Base-by-base conservation (phyloP, 805 yeast species). In the Suhomyces kilbournensis region DNA sequence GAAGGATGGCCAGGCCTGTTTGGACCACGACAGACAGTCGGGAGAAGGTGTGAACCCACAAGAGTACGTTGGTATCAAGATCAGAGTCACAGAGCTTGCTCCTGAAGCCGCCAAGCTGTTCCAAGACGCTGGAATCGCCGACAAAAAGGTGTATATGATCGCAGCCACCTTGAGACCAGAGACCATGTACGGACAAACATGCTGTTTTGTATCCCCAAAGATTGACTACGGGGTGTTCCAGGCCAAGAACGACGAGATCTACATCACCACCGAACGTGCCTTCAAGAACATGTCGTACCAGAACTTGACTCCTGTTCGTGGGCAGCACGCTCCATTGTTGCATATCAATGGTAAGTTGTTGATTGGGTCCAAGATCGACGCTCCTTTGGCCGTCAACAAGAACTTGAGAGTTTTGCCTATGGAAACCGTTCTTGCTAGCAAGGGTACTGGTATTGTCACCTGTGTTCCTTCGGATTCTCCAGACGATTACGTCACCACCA, bases 401-500 rank as follows among this genome's bases (percentile, higher is more conserved):
- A 82, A 85, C 60, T 76, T 94, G 59, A 81, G 94, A 63, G 87
- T 94, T 52, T 80, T 94, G 59, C 99, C 99, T 61, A 94, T 94
- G 99, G 98, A 93, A 72, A 90, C 97, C 38, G 93, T 94, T 51
- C 79, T 93, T 69, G 96, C 96, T 40, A 79, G 84, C 52, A 94
- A 94, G 78, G 99, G 99, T 81, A 94, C 98, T 45, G 99, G 98
- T 78, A 97, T 94, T 45, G 99, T 94, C 53, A 93, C 98, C 5
- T 94, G 97, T 78, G 98, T 92, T 57, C 99, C 98, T 56, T 86
- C 97, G n/a, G 97, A 92, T 72, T 92, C 98, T 53, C 98, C 99
- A 55, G 99, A 94, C 76, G 99, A 94, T 77, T 94, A 65, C 67
- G 85, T 93, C 72, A 94, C 97, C 54, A 81, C 87, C 47, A 79